Base-by-base conservation (phyloP, 495 filamentous ascomycete species). In the Talaromyces liani region DNA sequence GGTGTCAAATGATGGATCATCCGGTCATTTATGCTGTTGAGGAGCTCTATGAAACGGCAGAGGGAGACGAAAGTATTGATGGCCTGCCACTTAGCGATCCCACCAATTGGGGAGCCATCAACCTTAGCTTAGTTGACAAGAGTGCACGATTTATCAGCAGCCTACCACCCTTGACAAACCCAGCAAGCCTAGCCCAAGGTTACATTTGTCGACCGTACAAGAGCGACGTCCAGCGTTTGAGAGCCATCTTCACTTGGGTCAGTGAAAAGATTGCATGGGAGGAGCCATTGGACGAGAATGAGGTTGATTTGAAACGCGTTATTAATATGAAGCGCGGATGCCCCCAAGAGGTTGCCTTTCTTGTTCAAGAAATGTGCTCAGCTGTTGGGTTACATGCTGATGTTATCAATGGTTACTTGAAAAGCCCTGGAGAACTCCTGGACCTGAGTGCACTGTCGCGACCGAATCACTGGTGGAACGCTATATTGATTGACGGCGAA, bases 381-480 rank as follows among this genome's bases (percentile, higher is more conserved):
- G 91, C 95, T 2, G 89, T 97, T 64, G 93, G 94, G 2, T 80
- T 99, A 47, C 88, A 92, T 65, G 87, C 89, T 29, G 92, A 97
- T 64, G 79, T 91, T 7, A 85, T 98, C 51, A 82, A 86, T 62
- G 94, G 94, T 6, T 97, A 90, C 68, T 86, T 99, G 33, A 99
- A 98, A 71, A 77, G 84, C 9, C 95, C 95, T 0, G 94, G 93
- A 1, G 93, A 97, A 66, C 73, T 85, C 2, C 80, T 91, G 16
- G 93, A 97, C 36, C 75, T 90, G 25, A 88, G 87, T 56, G 76
- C 74, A 54, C 83, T 88, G 14, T 85, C 89, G 62, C 85, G 88
- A 39, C 84, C 93, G 7, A 99, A 99, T 67, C 94, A 99, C 79
- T 97, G 91, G 89, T 99, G 94, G 94, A 99, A 99, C 69, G 88